phyloP scores from a whole-genome alignment of 1,284 basidiomycete genomes.

The Neonothopanus nambi region DNA sequence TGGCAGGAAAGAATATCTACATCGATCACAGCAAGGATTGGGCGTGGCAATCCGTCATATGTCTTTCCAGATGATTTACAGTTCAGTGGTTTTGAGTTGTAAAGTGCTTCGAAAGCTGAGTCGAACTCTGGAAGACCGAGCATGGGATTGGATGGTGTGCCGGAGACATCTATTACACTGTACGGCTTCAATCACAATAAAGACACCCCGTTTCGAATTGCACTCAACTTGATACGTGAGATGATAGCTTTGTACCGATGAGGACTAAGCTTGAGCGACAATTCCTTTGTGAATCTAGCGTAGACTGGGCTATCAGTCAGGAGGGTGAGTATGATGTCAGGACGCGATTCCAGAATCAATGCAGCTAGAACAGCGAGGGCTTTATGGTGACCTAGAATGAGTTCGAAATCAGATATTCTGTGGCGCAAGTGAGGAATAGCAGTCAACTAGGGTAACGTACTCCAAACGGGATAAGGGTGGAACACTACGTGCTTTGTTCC shows the following conservation, averaged over 20 bases:
- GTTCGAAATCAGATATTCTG: neutral
- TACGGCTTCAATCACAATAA: no score
- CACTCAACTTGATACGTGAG: constrained; percentile 7
- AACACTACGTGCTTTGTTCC: neutral
- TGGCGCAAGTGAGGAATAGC: neutral
- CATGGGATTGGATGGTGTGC: no score
- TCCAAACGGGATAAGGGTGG: neutral
- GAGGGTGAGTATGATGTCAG: neutral
- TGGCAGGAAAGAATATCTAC: no score
- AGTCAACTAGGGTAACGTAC: no score
- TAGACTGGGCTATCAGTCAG: neutral
- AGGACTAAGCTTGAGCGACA: neutral
- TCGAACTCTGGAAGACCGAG: no score
- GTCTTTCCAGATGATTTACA: no score
- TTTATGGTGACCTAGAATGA: constrained; percentile 10
- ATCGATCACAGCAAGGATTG: no score
- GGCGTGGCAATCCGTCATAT: no score
- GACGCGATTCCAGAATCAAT: neutral
- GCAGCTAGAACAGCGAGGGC: constrained; percentile 2
- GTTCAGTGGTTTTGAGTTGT: no score
- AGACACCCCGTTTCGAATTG: neutral
- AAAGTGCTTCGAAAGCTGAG: no score
- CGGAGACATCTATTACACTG: no score
- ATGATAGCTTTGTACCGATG: neutral
- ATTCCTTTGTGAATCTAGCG: neutral